phyloP scores from a whole-genome alignment of 2,329 filamentous ascomycete species.

The Aspergillus pseudoglaucus region DNA sequence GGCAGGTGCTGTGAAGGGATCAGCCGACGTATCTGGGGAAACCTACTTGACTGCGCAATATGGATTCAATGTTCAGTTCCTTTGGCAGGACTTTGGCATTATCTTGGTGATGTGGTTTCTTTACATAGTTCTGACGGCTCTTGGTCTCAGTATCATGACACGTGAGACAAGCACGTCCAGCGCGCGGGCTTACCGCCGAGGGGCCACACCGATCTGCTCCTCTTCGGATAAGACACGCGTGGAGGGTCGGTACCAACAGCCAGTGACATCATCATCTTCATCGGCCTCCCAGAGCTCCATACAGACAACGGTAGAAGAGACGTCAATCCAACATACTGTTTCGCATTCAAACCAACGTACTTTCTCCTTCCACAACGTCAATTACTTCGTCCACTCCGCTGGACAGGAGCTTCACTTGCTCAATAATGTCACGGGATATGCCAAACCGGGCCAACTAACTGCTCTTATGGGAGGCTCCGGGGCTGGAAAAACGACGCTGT shows the following conservation, averaged over 20 bases:
- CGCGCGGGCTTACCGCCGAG: not conserved
- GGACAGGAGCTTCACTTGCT: constrained; percentile 40
- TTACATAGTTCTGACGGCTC: not conserved
- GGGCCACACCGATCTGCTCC: no score
- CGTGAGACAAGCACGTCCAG: not conserved
- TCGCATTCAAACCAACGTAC: constrained; percentile 27
- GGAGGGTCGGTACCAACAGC: no score
- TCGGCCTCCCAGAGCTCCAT: no score
- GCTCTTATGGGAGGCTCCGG: constrained; percentile 72
- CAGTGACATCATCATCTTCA: no score
- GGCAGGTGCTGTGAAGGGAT: constrained; percentile 43
- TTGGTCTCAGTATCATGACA: not conserved
- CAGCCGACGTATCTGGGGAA: constrained; percentile 43
- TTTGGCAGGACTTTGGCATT: constrained; percentile 70
- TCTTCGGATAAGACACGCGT: no score
- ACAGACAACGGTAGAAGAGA: no score
- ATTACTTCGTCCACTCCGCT: constrained; percentile 52
- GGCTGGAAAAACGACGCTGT: constrained; percentile 35
- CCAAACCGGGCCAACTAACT: constrained; percentile 65
- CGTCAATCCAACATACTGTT: no score
- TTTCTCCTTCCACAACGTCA: constrained; percentile 74
- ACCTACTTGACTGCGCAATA: constrained; percentile 22
- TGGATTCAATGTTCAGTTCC: constrained; percentile 46
- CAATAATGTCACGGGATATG: constrained; percentile 59
- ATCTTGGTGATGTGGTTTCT: constrained; percentile 50